Evolutionary conservation across 2,329 filamentous ascomycete species (phyloP).

Genomic region (Teratosphaeria viscida): DNA sequence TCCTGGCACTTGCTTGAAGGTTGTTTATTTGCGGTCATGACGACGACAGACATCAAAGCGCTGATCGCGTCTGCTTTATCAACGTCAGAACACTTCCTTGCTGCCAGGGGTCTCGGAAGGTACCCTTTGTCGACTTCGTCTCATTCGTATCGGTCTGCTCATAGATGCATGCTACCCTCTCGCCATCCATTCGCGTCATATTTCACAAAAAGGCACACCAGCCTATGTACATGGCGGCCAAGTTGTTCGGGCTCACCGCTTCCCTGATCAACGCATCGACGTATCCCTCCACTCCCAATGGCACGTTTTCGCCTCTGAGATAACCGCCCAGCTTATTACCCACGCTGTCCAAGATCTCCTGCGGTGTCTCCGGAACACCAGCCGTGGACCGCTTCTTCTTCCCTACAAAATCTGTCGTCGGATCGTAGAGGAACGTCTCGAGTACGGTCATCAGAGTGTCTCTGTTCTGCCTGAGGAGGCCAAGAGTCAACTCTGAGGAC

Average conservation of each 20-base stretch:
- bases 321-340: constrained; percentile 76
- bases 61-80: too few species aligned
- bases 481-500: constrained; percentile 79
- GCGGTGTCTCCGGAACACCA: constrained; percentile 55
- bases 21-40: too few species aligned
- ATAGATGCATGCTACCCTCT: neutral
- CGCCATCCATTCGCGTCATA: neutral
- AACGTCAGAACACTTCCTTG: too few species aligned
- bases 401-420: constrained; percentile 82
- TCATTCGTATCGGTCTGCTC: neutral
- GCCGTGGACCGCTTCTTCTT: constrained; percentile 50
- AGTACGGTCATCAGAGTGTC: constrained; percentile 96
- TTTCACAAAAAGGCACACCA: constrained; percentile 63
- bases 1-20: too few species aligned
- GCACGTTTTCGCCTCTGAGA: constrained; percentile 77
- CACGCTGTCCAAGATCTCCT: constrained; percentile 82
- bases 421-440: constrained; percentile 94
- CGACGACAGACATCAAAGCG: too few species aligned
- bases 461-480: constrained; percentile 77
- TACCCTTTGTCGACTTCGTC: neutral
- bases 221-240: constrained; percentile 94
- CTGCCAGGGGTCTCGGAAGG: too few species aligned
- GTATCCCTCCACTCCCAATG: constrained; percentile 88
- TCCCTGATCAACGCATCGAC: constrained; percentile 90
- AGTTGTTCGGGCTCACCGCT: constrained; percentile 67